phyloP scores from a whole-genome alignment of 306 rosid species.

The Dicorynia guianensis region DNA sequence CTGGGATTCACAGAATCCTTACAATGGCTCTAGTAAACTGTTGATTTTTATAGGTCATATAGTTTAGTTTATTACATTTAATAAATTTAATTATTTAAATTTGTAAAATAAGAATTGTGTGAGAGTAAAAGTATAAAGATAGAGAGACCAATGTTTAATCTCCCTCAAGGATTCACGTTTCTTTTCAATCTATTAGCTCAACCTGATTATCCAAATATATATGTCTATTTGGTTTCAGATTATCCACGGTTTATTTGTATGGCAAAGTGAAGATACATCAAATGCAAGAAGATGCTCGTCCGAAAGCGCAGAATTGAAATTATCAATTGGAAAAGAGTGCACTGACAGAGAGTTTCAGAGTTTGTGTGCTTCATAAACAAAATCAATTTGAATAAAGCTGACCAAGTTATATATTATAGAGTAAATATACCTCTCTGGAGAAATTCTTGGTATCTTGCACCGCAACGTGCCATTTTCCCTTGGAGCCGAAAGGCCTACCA shows the following conservation, averaged over 20 bases:
- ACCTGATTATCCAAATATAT: neutral
- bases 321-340: neutral
- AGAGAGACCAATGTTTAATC: neutral
- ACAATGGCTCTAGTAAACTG: too few relatives aligned
- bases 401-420: too few relatives aligned
- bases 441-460: constrained; percentile 51
- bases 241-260: too few relatives aligned
- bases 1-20: too few relatives aligned
- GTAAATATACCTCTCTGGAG: constrained; percentile 40
- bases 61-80: too few relatives aligned
- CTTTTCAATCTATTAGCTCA: neutral
- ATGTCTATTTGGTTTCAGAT: too few relatives aligned
- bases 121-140: too few relatives aligned
- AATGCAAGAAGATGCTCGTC: neutral
- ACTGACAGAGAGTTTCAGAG: neutral
- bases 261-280: neutral
- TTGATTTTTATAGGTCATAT: too few relatives aligned
- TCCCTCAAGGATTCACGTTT: neutral
- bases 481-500: constrained; percentile 56
- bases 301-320: neutral
- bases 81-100: too few relatives aligned
- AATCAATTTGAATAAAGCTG: too few relatives aligned
- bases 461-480: constrained; percentile 53
- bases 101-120: too few relatives aligned
- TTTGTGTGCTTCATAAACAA: too few relatives aligned